Conservation (phyloP, 768 basidiomycete species). For the Pseudohyphozyma bogoriensis region DNA sequence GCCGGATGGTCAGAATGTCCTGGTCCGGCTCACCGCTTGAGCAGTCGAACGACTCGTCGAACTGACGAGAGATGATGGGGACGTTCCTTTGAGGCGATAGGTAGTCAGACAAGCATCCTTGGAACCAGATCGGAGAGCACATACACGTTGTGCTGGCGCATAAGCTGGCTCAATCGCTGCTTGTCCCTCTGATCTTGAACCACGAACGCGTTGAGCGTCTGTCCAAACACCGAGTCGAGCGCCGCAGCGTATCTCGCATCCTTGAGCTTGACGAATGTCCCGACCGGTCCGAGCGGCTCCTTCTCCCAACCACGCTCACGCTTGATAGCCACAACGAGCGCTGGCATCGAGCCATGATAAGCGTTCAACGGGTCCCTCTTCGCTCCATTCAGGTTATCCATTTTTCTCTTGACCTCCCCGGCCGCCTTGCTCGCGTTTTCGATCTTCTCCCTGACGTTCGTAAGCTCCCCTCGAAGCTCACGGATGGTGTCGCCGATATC, state of each 20-base stretch:
- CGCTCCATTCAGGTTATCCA: constrained; percentile 9
- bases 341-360: constrained; percentile 34
- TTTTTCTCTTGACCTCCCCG: not conserved
- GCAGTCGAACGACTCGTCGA: constrained; percentile 68
- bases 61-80: constrained; percentile 50
- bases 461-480: not conserved
- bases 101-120: not conserved
- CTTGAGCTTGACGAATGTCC: constrained; percentile 61
- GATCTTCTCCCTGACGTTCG: not conserved
- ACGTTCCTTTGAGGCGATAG: too few relatives aligned
- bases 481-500: not conserved
- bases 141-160: constrained; percentile 14
- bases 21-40: constrained; percentile 57
- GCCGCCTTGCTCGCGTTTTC: not conserved
- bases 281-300: constrained; percentile 53
- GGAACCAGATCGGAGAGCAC: not conserved
- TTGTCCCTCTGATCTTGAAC: constrained; percentile 63
- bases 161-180: constrained; percentile 48
- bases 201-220: constrained; percentile 57
- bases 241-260: constrained; percentile 59
- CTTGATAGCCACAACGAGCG: constrained; percentile 34
- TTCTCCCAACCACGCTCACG: constrained; percentile 29
- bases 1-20: constrained; percentile 61
- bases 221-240: constrained; percentile 54
- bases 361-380: constrained; percentile 27